These are phyloP conservation scores for Bothriochloa decipiens DNA, from an alignment of 176 grass and related monocot species.

Conservation along the genomic window DNA sequence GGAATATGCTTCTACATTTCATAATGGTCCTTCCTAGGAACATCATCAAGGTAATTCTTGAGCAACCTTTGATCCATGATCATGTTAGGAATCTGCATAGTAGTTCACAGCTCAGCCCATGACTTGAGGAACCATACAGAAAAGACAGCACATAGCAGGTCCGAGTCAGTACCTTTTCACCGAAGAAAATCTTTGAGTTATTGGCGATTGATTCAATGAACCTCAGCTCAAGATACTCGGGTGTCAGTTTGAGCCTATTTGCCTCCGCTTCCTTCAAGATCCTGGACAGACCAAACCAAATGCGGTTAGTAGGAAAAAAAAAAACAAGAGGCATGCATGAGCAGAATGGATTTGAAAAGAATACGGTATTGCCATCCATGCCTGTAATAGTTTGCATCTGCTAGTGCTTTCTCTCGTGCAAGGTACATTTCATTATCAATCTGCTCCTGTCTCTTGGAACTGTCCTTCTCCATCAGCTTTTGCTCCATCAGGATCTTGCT, in stretches of 20 bases:
- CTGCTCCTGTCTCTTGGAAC: slow-evolving; percentile 81
- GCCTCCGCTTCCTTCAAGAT: slow-evolving; percentile 94
- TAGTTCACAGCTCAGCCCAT: slow-evolving; percentile 14
- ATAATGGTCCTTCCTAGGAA: slow-evolving; percentile 40
- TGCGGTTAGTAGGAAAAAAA: neutral
- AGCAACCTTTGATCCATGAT: slow-evolving; percentile 84
- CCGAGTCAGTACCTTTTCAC: slow-evolving; percentile 69
- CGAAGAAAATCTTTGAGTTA: slow-evolving; percentile 98
- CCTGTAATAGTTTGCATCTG: slow-evolving; percentile 93
- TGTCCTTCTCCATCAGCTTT: slow-evolving; percentile 93
- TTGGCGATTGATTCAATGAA: slow-evolving; percentile 95
- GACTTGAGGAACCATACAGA: slow-evolving; percentile 2
- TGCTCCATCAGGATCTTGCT: slow-evolving; percentile 98
- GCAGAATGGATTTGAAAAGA: neutral
- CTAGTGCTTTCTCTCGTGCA: slow-evolving; percentile 72
- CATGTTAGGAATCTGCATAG: slow-evolving; percentile 74
- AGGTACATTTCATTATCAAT: slow-evolving; percentile 98
- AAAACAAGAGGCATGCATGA: neutral
- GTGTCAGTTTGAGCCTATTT: slow-evolving; percentile 89
- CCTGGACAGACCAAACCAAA: slow-evolving; percentile 52
- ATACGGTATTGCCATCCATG: slow-evolving; percentile 30
- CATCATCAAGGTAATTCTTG: slow-evolving; percentile 53
- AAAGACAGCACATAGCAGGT: neutral
- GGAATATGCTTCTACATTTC: slow-evolving; percentile 28
- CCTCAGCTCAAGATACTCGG: slow-evolving; percentile 88